Evolutionary conservation across 1,284 basidiomycete species (phyloP), one percentile per base, ranked within the genome.

Genomic region (Ganoderma sp.): DNA sequence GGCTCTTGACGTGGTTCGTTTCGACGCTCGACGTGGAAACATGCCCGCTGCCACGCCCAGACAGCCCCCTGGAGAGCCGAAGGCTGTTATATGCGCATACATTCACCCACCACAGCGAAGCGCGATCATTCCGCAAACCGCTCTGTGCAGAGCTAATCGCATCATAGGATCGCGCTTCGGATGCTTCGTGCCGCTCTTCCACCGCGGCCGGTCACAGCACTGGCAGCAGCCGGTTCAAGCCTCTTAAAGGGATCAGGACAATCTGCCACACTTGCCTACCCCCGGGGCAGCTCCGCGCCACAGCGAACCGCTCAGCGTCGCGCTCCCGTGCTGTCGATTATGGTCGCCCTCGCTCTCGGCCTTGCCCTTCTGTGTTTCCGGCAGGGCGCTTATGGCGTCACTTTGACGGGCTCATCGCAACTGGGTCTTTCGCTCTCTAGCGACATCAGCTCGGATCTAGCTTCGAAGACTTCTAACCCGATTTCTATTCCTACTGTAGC

Each of bases 361-460:
- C 25, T 66, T 14, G 65, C 32, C 19, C 42, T 66, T 22, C 56
- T n/a, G 19, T 66, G 39, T 48, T 34, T 60, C n/a, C 32, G 61
- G 1, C 32, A 56, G 39, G 43, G 54, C 43, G 45, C 7, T n/a
- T 58, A 58, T 58, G 15, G 58, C 22, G 58, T 22, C 19, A 22
- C 37, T 41, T 15, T 41, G 9, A 56, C 56, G 12, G 43, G 50
- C n/a, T 59, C 57, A 6, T n/a, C 17, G n/a, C 45, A 48, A 7
- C 9, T 48, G 45, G 45, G 45, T 7, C 58, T 60, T 1, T 50
- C 64, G 17, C 39, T 60, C 37, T 60, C 58, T 37, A 10, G 19
- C 6, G 28, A 25, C 19, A 34, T 17, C 19, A 34, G 54, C 15
- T 34, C 32, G 0, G 34, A n/a, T 10, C 15, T 34, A 3, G 28